These are phyloP conservation scores for Trichoderma afroharzianum DNA, from an alignment of 2,329 filamentous ascomycete genomes.

Conservation along the genomic window DNA sequence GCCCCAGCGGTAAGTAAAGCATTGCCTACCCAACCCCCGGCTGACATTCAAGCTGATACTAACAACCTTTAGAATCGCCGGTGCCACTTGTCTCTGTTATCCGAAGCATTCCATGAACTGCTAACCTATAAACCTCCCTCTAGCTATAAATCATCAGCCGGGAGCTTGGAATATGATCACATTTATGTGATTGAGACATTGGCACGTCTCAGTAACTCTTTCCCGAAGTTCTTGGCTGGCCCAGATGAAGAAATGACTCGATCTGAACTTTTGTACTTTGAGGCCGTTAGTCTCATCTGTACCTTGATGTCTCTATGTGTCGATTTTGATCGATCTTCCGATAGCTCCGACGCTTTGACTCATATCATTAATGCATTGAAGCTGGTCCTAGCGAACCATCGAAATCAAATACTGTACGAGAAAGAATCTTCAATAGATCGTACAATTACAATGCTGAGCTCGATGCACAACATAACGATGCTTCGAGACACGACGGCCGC, in stretches of 20 bases:
- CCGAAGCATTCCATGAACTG: constrained; percentile 51
- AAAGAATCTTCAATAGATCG: constrained; percentile 18
- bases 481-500: constrained; percentile 38
- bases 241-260: constrained; percentile 35
- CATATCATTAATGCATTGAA: constrained; percentile 28
- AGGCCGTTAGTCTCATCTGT: constrained; percentile 40
- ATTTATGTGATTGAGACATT: constrained; percentile 43
- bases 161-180: constrained; percentile 40
- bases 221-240: constrained; percentile 38
- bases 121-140: constrained; percentile 47
- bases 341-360: constrained; percentile 25
- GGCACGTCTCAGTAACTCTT: constrained; percentile 39
- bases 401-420: constrained; percentile 17
- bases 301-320: constrained; percentile 31
- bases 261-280: constrained; percentile 44
- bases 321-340: constrained; percentile 23
- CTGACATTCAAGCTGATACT: neutral
- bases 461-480: constrained; percentile 36
- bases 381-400: constrained; percentile 28
- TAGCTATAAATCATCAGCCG: constrained; percentile 45
- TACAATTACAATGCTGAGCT: constrained; percentile 28
- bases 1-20: constrained; percentile 43
- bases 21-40: too few species aligned
- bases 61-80: constrained; percentile 41
- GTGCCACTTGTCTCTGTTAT: constrained; percentile 45